A percentile compares a stretch with the other conserved stretches of the same genome.
Evolutionary conservation across 306 rosid species (phyloP).

Genomic region (Sechiopsis laciniata): DNA sequence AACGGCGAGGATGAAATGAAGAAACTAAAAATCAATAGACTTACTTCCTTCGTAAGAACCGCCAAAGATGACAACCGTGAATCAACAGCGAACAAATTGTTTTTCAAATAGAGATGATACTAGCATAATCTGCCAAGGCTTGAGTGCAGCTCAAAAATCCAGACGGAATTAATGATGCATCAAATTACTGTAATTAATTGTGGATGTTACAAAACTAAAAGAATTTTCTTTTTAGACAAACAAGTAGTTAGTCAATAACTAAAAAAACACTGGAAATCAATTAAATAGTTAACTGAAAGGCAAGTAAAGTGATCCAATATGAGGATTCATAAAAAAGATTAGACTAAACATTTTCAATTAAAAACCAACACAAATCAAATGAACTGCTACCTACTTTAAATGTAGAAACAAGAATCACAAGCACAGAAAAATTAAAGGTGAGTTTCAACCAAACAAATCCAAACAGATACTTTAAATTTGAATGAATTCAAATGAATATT

Average conservation of each 20-base stretch:
- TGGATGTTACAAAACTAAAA: background rate
- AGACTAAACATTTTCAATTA: background rate
- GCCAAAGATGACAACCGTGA: no score
- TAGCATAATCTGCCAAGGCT: no score
- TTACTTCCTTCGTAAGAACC: no score
- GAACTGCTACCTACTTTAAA: background rate
- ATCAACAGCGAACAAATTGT: no score
- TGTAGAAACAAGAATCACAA: background rate
- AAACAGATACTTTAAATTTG: background rate
- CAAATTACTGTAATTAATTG: background rate
- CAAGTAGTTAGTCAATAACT: background rate
- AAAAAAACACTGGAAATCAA: background rate
- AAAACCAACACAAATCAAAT: background rate
- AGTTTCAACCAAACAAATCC: background rate
- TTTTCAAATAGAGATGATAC: no score
- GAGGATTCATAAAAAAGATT: background rate
- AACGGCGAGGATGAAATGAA: no score
- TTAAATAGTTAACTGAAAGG: no score
- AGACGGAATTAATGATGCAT: no score
- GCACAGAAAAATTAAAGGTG: background rate
- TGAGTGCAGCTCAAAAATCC: no score
- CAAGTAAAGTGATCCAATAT: conserved; percentile 6
- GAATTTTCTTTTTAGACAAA: background rate
- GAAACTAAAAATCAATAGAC: no score
- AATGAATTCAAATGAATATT: no score